Evolutionary conservation across 2,329 filamentous ascomycete species (phyloP), one percentile per base, ranked within the genome.

Genomic region (Myrmaecium sp.): DNA sequence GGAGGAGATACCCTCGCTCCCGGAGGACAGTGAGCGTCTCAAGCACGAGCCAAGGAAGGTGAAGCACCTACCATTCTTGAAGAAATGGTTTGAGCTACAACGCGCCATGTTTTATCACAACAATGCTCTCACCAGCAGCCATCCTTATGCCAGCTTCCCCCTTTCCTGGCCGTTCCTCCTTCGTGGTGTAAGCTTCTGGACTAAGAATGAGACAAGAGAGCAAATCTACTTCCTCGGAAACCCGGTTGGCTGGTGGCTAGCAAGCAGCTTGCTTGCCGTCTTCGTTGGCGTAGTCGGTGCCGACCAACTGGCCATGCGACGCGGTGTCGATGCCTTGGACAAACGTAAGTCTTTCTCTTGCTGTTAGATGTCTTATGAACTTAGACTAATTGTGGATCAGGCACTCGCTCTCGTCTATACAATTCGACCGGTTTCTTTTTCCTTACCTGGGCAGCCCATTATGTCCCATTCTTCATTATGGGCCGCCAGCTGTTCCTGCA

Each of bases 401-500:
- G 83, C 38, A 83, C 89, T 16, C 84, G 89, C 37, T 84, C 80
- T 14, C 83, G 84, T 36, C 67, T 98, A 26, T 98, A 98, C 60
- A 95, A 95, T 64, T 94, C 83, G 29, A 95, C 89, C 1, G 89
- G 89, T 14, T 98, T 98, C 69, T 91, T 98, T 63, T 95, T 94
- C 71, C 69, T 98, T 30, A 82, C 83, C 30, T 98, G 89, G 89
- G 83, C 81, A 9, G 86, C 83, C 2, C 89, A 98, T 52, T 98
- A 94, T 62, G 72, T 93, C 53, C 86, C 86, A 27, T 98, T 98
- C 64, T 98, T 74, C 60, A 71, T 94, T 36, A 98, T 98, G 86
- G 86, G 86, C 30, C 83, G 86, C 42, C 86, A 98, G 53, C 74
- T 94, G 37, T 98, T 98, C 72, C 57, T 98, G 40, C 89, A 98